Evolutionary conservation across 805 yeast genomes (phyloP).

Genomic region (Candida patagonica): DNA sequence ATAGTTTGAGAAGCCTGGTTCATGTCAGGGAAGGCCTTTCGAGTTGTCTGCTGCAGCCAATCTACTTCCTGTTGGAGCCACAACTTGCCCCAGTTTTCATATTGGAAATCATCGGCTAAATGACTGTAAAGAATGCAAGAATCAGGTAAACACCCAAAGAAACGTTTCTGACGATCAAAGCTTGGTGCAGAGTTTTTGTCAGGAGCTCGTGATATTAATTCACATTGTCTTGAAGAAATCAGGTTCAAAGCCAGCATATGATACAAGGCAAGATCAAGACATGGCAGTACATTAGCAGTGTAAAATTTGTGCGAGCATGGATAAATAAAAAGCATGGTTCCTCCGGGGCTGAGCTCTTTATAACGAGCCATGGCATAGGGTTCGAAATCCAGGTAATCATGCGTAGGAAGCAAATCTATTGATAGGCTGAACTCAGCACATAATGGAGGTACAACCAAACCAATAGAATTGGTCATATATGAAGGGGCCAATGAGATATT

Average conservation of each 20-base stretch:
- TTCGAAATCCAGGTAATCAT: conserved; percentile 10
- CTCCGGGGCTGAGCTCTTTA: conserved; percentile 18
- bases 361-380: conserved; percentile 12
- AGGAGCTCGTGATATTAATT: conserved; percentile 17
- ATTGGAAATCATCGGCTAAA: conserved; percentile 3
- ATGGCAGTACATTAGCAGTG: conserved; percentile 14
- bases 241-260: conserved; percentile 20
- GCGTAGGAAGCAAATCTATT: conserved; percentile 18
- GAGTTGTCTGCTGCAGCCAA: conserved; percentile 14
- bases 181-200: conserved; percentile 4
- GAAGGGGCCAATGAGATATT: no score
- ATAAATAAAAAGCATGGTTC: conserved; percentile 16
- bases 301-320: conserved; percentile 19
- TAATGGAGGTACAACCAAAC: conserved; percentile 11
- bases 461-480: no score
- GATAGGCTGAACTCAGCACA: conserved; percentile 17
- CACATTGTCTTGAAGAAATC: conserved; percentile 19
- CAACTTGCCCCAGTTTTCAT: conserved; percentile 16
- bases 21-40: conserved; percentile 5
- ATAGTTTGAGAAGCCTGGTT: conserved; percentile 5
- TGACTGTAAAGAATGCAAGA: conserved; percentile 11
- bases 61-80: conserved; percentile 19
- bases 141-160: conserved; percentile 6
- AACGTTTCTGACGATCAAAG: conserved; percentile 11
- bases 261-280: conserved; percentile 19